Conservation (phyloP, 108 stramenopile genomes). For the Pseudonitzschia multistriata region DNA sequence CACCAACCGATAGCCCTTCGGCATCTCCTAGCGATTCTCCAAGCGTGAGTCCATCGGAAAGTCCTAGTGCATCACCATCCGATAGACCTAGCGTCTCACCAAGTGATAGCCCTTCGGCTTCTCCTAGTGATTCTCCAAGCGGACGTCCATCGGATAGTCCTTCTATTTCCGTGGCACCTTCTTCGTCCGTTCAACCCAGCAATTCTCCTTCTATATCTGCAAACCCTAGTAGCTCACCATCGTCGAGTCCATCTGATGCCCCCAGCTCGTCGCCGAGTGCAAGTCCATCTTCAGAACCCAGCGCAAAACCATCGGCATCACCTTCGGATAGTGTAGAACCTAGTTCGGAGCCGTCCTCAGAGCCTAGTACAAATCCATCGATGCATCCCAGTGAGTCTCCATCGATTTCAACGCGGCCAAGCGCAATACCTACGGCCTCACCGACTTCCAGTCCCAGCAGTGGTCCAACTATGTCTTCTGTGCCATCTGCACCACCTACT, state of each 20-base stretch:
- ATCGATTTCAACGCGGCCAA: neutral
- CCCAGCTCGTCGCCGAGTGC: neutral
- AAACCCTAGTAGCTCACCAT: neutral
- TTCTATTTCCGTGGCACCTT: neutral
- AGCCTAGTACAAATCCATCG: neutral
- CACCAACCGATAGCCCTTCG: neutral
- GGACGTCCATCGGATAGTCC: neutral
- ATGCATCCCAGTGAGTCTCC: neutral
- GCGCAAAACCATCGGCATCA: neutral
- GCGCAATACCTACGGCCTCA: neutral
- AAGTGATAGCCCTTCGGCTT: neutral
- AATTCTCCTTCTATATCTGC: neutral
- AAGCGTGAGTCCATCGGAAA: neutral
- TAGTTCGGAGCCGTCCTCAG: neutral
- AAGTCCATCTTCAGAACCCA: neutral
- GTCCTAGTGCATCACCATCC: neutral
- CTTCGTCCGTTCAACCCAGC: neutral
- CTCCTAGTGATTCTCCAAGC: neutral
- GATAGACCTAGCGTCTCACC: neutral
- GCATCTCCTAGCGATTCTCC: neutral
- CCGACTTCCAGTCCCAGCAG: neutral
- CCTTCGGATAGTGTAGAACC: neutral
- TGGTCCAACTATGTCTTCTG: conserved; percentile 8
- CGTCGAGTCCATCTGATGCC: neutral
- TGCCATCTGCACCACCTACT: conserved; percentile 3